Conservation (phyloP, 352 stramenopile species). For the Blastocystis hominis region DNA sequence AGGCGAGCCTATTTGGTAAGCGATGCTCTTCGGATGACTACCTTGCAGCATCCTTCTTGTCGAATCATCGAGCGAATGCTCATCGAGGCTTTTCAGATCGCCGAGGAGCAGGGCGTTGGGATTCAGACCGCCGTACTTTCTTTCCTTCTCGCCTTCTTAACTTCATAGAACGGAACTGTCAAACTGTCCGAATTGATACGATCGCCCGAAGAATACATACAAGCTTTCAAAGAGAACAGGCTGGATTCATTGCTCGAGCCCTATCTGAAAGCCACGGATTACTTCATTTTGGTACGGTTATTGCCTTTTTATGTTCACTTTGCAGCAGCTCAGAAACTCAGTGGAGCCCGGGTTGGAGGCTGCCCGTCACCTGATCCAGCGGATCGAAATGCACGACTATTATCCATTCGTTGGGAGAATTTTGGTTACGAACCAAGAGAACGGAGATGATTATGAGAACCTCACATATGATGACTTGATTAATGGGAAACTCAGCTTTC, state of each 20-base stretch:
- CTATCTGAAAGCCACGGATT: conserved; percentile 49
- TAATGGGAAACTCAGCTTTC: not conserved
- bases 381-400: not conserved
- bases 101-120: conserved; percentile 15
- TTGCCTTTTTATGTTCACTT: too few species aligned
- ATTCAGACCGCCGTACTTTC: not conserved
- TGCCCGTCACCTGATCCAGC: not conserved
- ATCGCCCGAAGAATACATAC: not conserved
- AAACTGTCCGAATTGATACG: not conserved
- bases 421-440: too few species aligned
- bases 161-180: not conserved
- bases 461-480: not conserved
- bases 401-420: conserved; percentile 14
- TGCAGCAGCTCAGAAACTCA: conserved; percentile 23
- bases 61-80: conserved; percentile 47
- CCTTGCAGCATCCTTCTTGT: conserved; percentile 28
- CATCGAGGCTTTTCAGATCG: conserved; percentile 24
- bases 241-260: not conserved
- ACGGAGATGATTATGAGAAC: too few species aligned
- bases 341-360: not conserved
- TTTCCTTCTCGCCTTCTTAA: not conserved
- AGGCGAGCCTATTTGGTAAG: conserved; percentile 20
- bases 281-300: not conserved
- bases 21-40: not conserved
- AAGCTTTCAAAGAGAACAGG: not conserved